phyloP scores from a whole-genome alignment of 2,329 filamentous ascomycete genomes.

The Calonectria ilicicola region DNA sequence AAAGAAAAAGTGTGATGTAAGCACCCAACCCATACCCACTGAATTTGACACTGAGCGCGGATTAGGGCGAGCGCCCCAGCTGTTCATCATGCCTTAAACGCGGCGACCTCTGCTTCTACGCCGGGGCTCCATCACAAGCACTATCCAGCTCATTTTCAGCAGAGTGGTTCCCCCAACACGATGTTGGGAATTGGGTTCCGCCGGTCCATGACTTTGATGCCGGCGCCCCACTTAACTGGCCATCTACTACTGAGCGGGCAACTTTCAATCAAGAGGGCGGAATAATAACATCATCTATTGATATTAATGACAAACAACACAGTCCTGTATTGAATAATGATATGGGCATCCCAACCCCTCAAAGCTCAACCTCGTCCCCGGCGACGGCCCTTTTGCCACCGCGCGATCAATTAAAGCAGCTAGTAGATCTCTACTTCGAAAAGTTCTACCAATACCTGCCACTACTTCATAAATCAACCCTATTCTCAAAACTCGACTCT shows the following conservation, averaged over 20 bases:
- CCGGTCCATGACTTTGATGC: background rate
- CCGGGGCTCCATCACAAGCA: conserved; percentile 20
- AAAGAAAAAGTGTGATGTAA: conserved; percentile 43
- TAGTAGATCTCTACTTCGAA: conserved; percentile 39
- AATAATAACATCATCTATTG: background rate
- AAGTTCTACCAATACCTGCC: conserved; percentile 36
- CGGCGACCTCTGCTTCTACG: conserved; percentile 37
- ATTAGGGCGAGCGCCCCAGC: conserved; percentile 32
- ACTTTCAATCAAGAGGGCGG: background rate
- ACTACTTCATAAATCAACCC: conserved; percentile 30
- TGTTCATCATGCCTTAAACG: conserved; percentile 36
- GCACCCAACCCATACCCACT: background rate
- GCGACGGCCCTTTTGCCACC: conserved; percentile 10
- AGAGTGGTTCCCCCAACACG: conserved; percentile 1
- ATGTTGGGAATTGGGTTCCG: background rate
- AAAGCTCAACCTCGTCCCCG: background rate
- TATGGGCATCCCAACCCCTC: background rate
- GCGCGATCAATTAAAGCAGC: conserved; percentile 22
- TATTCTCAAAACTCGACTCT: conserved; percentile 5
- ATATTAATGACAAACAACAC: background rate
- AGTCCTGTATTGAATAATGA: background rate
- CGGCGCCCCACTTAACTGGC: background rate
- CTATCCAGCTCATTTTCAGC: background rate
- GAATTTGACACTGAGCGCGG: background rate
- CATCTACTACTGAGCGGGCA: background rate